phyloP scores from a whole-genome alignment of 345 rosid genomes.

The Ceriops decandra region DNA sequence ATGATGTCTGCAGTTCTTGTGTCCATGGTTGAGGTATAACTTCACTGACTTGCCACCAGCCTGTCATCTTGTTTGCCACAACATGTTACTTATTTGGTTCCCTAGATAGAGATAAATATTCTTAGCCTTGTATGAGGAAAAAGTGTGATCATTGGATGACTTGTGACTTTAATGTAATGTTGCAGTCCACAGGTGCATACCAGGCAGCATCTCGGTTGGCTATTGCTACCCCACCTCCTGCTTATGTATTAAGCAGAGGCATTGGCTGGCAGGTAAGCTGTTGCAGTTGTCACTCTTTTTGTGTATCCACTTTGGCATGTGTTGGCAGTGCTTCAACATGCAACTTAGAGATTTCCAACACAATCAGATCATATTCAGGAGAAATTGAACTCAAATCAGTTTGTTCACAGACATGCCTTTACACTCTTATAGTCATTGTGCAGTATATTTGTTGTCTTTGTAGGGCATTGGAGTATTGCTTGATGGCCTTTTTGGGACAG shows the following conservation, averaged over 20 bases:
- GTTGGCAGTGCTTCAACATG: not conserved
- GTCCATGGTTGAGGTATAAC: slow-evolving; percentile 33
- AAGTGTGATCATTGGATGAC: not conserved
- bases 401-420: no score
- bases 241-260: slow-evolving; percentile 35
- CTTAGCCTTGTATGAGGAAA: not conserved
- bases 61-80: slow-evolving; percentile 4
- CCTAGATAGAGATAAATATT: no score
- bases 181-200: slow-evolving; percentile 32
- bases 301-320: not conserved
- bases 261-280: slow-evolving; percentile 53
- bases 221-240: slow-evolving; percentile 36
- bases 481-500: slow-evolving; percentile 32
- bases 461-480: slow-evolving; percentile 34
- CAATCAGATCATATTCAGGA: no score
- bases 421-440: not conserved
- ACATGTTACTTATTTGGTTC: not conserved
- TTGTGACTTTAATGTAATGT: slow-evolving; percentile 10
- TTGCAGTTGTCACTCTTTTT: slow-evolving; percentile 2
- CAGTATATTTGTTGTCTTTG: slow-evolving; percentile 1
- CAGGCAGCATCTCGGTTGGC: slow-evolving; percentile 35
- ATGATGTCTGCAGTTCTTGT: slow-evolving; percentile 39
- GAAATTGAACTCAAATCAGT: no score
- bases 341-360: not conserved
- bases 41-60: not conserved